These are phyloP conservation scores for Leccinellum luteum DNA, from an alignment of 768 basidiomycete genomes.

Conservation along the genomic window DNA sequence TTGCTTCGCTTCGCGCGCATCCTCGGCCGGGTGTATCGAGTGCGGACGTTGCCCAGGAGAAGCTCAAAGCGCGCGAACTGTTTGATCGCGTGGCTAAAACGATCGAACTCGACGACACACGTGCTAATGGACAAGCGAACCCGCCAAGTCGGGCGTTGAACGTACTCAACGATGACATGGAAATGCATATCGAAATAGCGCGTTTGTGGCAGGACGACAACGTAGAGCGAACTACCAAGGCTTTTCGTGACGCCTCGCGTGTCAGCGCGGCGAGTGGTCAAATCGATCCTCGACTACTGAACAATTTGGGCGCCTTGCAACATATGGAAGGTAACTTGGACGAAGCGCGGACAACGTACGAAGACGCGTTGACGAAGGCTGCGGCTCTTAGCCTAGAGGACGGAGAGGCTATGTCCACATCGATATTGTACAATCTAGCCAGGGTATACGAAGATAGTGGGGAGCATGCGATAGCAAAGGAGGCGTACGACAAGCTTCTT, in stretches of 20 bases:
- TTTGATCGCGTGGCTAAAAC: conserved; percentile 73
- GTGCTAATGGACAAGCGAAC: conserved; percentile 40
- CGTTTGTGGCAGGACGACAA: conserved; percentile 84
- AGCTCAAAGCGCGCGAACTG: conserved; percentile 70
- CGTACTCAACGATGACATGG: conserved; percentile 70
- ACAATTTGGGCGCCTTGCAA: conserved; percentile 75
- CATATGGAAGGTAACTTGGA: conserved; percentile 54
- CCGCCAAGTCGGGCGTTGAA: conserved; percentile 40
- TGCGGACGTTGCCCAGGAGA: conserved; percentile 71
- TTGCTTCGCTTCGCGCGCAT: conserved; percentile 84
- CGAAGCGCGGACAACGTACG: conserved; percentile 65
- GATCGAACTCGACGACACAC: conserved; percentile 60
- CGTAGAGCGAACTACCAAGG: conserved; percentile 67
- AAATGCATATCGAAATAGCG: conserved; percentile 90
- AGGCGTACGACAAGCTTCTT: conserved; percentile 85
- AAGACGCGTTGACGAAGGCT: conserved; percentile 66
- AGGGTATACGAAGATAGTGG: conserved; percentile 87
- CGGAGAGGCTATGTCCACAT: conserved; percentile 73
- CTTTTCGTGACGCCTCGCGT: conserved; percentile 69
- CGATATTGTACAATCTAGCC: conserved; percentile 88
- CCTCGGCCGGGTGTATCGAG: conserved; percentile 77
- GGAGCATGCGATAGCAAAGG: conserved; percentile 68
- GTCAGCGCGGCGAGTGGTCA: conserved; percentile 52
- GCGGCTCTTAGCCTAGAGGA: conserved; percentile 42
- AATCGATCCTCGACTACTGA: conserved; percentile 66